phyloP scores from a whole-genome alignment of 129 eudicot species.

The Artemisia annua region DNA sequence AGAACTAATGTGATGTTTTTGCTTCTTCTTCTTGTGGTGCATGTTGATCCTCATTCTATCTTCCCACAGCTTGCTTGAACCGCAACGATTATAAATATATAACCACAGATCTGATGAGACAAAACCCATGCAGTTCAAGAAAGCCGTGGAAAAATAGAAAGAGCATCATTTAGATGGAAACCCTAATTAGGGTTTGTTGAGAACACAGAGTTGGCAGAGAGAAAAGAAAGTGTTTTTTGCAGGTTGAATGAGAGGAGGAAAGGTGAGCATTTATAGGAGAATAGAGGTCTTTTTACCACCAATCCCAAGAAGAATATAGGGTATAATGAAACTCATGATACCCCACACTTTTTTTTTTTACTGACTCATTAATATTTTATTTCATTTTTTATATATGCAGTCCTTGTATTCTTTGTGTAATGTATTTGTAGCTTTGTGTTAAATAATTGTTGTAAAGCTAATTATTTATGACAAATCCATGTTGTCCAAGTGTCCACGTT shows the following conservation, averaged over 20 bases:
- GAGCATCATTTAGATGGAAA: conserved; percentile 46
- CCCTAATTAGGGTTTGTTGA: conserved; percentile 59
- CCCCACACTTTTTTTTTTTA: conserved; percentile 29
- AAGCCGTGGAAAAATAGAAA: conserved; percentile 97
- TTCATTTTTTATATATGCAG: not conserved
- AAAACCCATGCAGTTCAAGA: conserved; percentile 89
- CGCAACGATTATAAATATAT: conserved; percentile 34
- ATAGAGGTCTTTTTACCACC: conserved; percentile 63
- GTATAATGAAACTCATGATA: conserved; percentile 30
- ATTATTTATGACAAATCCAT: too few relatives aligned
- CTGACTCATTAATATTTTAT: conserved; percentile 18
- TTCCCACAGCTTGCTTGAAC: conserved; percentile 99
- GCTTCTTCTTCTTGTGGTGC: conserved; percentile 12
- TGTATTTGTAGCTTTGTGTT: not conserved
- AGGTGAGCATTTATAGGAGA: conserved; percentile 54
- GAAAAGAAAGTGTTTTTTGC: conserved; percentile 23
- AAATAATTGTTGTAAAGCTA: too few relatives aligned
- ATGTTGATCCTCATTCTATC: conserved; percentile 60
- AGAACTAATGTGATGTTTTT: not conserved
- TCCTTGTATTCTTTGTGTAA: not conserved
- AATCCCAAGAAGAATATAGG: conserved; percentile 97
- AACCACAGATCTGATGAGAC: conserved; percentile 24
- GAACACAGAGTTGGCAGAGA: not conserved
- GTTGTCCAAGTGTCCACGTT: too few relatives aligned
- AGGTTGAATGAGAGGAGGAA: conserved; percentile 34